phyloP scores from a whole-genome alignment of 2,329 filamentous ascomycete genomes.

The Lasiodiplodia theobromae region DNA sequence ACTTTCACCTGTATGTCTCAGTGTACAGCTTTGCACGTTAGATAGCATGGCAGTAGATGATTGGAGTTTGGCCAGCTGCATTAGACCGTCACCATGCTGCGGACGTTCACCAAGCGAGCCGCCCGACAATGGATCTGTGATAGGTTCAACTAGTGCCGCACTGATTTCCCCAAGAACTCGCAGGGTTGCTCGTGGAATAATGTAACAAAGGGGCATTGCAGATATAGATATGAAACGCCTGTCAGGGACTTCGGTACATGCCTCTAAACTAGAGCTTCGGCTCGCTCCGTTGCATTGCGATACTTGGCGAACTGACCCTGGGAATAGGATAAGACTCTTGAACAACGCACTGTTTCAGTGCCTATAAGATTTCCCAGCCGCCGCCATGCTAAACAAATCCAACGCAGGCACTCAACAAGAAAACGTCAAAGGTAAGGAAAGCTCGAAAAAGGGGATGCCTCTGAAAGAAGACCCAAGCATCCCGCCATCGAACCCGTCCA shows the following conservation, averaged over 20 bases:
- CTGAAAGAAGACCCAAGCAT: background rate
- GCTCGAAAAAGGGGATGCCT: background rate
- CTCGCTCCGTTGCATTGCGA: background rate
- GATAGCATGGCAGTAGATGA: no score
- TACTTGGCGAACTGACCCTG: background rate
- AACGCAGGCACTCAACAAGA: background rate
- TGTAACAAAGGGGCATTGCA: background rate
- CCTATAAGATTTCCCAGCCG: background rate
- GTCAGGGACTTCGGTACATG: background rate
- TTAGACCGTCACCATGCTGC: no score
- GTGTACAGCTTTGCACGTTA: no score
- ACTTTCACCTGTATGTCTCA: no score
- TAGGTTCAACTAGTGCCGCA: background rate
- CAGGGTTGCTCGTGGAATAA: background rate
- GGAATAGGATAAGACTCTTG: background rate
- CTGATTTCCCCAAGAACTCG: background rate
- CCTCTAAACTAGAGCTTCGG: background rate
- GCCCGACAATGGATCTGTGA: background rate
- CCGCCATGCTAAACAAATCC: constrained; percentile 15
- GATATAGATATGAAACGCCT: background rate
- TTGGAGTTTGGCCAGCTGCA: no score
- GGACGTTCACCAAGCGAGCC: no score
- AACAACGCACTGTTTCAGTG: background rate
- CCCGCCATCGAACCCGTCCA: background rate
- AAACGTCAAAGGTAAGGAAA: background rate